Conservation (phyloP, 140 eudicot genomes). For the Bidens hawaiensis region DNA sequence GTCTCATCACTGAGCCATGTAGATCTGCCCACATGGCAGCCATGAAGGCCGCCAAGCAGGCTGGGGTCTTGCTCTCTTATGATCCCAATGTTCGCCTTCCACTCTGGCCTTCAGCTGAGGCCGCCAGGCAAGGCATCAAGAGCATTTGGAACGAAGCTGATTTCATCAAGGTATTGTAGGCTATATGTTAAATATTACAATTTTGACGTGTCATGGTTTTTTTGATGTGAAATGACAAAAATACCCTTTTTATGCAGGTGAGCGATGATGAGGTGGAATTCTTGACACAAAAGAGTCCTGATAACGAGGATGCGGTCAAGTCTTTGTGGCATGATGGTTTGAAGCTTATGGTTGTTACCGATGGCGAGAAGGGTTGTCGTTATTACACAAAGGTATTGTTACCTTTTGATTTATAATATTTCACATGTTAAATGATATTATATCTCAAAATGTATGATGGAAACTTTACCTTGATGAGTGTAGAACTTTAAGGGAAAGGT, state of each 20-base stretch:
- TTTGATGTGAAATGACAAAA: background rate
- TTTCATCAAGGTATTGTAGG: conserved; percentile 53
- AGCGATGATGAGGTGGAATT: conserved; percentile 74
- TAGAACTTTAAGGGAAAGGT: conserved; percentile 69
- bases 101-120: conserved; percentile 67
- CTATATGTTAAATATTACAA: background rate
- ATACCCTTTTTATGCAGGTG: conserved; percentile 28
- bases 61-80: conserved; percentile 69
- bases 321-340: conserved; percentile 54
- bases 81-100: conserved; percentile 76
- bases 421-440: background rate
- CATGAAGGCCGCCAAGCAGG: conserved; percentile 61
- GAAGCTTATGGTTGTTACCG: conserved; percentile 65
- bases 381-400: conserved; percentile 59
- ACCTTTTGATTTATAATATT: background rate
- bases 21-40: conserved; percentile 73
- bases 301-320: conserved; percentile 46
- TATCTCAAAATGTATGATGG: background rate
- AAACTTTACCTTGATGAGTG: background rate
- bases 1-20: conserved; percentile 69
- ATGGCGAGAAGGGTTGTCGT: conserved; percentile 75
- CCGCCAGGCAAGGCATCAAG: conserved; percentile 50
- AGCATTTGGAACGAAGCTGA: conserved; percentile 83
- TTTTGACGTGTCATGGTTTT: background rate
- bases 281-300: conserved; percentile 42